Base-by-base conservation (phyloP, 1,284 basidiomycete species). In the Vanrija pseudolonga region DNA sequence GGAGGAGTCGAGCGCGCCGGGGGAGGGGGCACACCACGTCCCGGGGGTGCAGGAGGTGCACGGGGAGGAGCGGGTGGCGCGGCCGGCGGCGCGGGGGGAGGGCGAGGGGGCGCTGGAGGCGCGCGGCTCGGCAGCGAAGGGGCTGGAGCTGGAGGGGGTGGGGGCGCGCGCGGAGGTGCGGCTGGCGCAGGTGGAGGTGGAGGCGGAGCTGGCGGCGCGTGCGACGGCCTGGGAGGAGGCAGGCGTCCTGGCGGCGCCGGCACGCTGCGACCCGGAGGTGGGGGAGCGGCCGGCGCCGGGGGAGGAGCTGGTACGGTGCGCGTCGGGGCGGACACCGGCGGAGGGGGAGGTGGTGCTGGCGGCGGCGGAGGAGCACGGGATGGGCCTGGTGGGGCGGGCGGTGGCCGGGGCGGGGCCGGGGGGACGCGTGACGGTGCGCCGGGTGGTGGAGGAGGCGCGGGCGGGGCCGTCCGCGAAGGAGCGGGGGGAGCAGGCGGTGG, bases 121-220 rank as follows among this genome's bases (percentile, higher is more conserved):
- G 32, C 32, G 11, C 32, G 32, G 32, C 14, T 32, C 32, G 32
- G 32, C 32, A 32, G 32, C 32, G 32, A 32, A 45, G 90, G 79
- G 1, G 81, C 76, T 1, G 88, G 88, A 4, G 88, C 84, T 67
- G 82, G 86, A 73, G 7, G 88, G 4, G 88, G 84, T 67, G 82
- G 86, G 73, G 7, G 87, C 87, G 15, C 87, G 82, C 71, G 81
- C 87, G 9, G 81, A 85, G 56, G 48, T 14, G 49, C 54, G 47
- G 59, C 49, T 17, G 54, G 48, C 11, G 49, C 54, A 49, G 59
- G 51, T 15, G 54, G 53, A 42, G 59, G 57, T n/a, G 50, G 37
- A 17, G 62, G 68, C 48, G 61, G 56, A 28, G 45, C 26, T 17
- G 59, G 65, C 11, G 61, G 62, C 12, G 59, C 36, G 12, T 60